Base-by-base conservation (phyloP, 495 filamentous ascomycete species). In the Hypoxylon trugodes region DNA sequence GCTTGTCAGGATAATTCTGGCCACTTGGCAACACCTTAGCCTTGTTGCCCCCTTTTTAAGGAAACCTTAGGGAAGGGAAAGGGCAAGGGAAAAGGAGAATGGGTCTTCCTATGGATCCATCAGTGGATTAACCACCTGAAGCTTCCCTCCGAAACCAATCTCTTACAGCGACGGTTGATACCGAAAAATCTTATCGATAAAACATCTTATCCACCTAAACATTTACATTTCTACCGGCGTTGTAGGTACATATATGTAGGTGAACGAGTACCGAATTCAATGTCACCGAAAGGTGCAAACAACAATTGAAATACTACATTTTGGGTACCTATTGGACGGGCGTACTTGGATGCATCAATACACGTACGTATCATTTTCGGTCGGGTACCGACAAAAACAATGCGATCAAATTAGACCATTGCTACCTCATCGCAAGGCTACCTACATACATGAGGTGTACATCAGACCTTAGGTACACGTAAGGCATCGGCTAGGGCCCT, bases 1-100 rank as follows among this genome's bases (percentile, higher is more conserved):
- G 49, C 42, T 21, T 47, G 47, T 62, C 63, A 57, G 52, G 57
- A 61, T 58, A 63, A 67, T 67, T 67, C 28, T 67, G 64, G 64
- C 58, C 64, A 67, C 64, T 67, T 67, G 64, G 64, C 64, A 67
- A 62, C 42, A 52, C 58, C 52, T 58, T 28, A 60, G 61, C 61
- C 53, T 58, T 54, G 52, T 12, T 15, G 9, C 53, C 45, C 61
- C 25, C 36, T 51, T 58, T 64, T 26, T 46, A n/a, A n/a, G n/a
- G n/a, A n/a, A n/a, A n/a, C n/a, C n/a, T n/a, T n/a, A n/a, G n/a
- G n/a, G n/a, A n/a, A n/a, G n/a, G n/a, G n/a, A n/a, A n/a, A n/a
- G n/a, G n/a, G n/a, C n/a, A n/a, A n/a, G n/a, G n/a, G n/a, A n/a
- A n/a, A n/a, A n/a, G n/a, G n/a, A n/a, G n/a, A n/a, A n/a, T n/a